These are phyloP conservation scores for Psilocybe cyanescens DNA, from an alignment of 768 basidiomycete genomes.

Conservation along the genomic window DNA sequence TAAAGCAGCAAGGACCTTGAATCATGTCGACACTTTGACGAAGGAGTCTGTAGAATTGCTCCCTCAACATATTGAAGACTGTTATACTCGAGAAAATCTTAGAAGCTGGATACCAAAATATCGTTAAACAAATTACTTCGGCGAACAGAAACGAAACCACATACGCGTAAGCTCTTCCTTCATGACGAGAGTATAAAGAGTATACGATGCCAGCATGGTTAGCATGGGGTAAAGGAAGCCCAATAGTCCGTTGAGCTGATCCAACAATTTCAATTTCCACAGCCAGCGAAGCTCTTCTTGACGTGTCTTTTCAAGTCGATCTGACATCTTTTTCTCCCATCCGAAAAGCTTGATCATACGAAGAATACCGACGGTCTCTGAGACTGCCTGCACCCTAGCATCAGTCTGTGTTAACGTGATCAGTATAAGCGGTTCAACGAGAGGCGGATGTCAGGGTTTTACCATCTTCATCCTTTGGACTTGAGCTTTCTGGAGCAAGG, in stretches of 20 bases:
- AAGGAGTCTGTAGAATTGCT: constrained; percentile 46
- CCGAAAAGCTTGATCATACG: constrained; percentile 78
- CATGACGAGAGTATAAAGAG: constrained; percentile 52
- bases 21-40: constrained; percentile 26
- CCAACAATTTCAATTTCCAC: constrained; percentile 19
- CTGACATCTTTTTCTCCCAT: constrained; percentile 62
- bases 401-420: constrained; percentile 39
- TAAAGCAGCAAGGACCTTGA: constrained; percentile 29
- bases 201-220: constrained; percentile 71
- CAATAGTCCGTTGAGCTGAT: constrained; percentile 3
- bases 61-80: constrained; percentile 65
- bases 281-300: constrained; percentile 57
- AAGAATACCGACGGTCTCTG: constrained; percentile 60
- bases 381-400: constrained; percentile 60
- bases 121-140: not conserved
- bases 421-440: not conserved
- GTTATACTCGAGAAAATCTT: constrained; percentile 57
- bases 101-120: constrained; percentile 38
- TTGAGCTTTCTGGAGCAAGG: constrained; percentile 51
- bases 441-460: constrained; percentile 15
- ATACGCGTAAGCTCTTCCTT: constrained; percentile 37
- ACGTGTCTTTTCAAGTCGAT: constrained; percentile 56
- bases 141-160: not conserved
- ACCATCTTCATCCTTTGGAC: constrained; percentile 46
- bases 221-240: constrained; percentile 43